Base-by-base conservation (phyloP, 345 rosid genomes). In the Trapa bicornis region DNA sequence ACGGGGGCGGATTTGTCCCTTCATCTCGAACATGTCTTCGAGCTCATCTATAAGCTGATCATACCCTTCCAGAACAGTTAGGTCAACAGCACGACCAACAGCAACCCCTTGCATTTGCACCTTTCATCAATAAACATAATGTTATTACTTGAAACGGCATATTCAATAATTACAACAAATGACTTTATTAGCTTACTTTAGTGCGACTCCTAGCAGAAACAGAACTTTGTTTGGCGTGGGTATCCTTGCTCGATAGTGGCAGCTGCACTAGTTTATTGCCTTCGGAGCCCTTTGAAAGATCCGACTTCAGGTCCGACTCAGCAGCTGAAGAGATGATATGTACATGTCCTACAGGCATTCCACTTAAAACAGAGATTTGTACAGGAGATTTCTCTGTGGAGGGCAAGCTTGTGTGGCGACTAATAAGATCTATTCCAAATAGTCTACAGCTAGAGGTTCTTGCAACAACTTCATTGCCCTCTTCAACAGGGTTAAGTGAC, bases 51-150 rank as follows among this genome's bases (percentile, higher is more conserved):
- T 77, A 43, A 92, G 96, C 74, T 89, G 81, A 62, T 37, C 68
- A 41, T 92, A 92, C 41, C 98, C 95, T 65, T 75, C 86, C 72
- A 89, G 56, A 15, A 37, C 70, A 0, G 83, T 75, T 56, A 92
- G 74, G 76, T 92, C 98, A 70, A 92, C 86, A 29, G 98, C 97
- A 47, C 97, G 89, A 33, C 98, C 98, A 60, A 92, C 90, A 2
- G 89, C 86, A 63, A 87, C 76, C 7, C 97, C 98, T 76, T 86
- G 93, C 97, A 93, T 90, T 74, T 88, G 88, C 70, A 90, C 97
- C 97, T 88, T 80, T 75, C 54, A 48, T 35, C 47, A 56, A 47
- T 63, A 41, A 54, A 6, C 11, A 22, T 22, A n/a, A 54, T 5
- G n/a, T 56, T 42, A 65, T 61, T 32, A 72, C 22, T 64, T 70